These are phyloP conservation scores for Candida tammaniensis DNA, from an alignment of 805 yeast species.

Conservation along the genomic window DNA sequence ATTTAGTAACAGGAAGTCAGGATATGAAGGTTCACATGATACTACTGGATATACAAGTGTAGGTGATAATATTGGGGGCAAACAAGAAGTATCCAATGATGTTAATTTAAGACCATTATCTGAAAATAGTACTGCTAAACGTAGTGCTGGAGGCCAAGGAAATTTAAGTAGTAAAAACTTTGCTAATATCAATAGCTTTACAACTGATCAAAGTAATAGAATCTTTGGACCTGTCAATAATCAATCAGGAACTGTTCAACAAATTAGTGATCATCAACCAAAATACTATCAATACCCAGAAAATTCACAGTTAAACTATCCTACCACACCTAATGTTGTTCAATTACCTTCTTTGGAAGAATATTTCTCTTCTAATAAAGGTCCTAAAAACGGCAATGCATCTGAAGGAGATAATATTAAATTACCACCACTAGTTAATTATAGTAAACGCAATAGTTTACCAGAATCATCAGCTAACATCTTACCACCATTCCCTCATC, in stretches of 20 bases:
- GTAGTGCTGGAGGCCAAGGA: constrained; percentile 3
- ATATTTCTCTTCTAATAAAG: constrained; percentile 7
- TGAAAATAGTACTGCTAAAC: too few species aligned
- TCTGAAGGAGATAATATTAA: constrained; percentile 8
- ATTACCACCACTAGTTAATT: constrained; percentile 15
- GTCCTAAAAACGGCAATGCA: constrained; percentile 2
- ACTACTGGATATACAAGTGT: constrained; percentile 3
- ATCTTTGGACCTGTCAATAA: constrained; percentile 14
- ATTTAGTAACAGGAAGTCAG: constrained; percentile 6
- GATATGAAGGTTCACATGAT: too few species aligned
- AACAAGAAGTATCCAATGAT: too few species aligned
- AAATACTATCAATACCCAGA: constrained; percentile 24
- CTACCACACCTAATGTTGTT: constrained; percentile 5
- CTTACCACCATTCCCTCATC: too few species aligned
- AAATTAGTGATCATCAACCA: constrained; percentile 11
- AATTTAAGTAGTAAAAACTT: constrained; percentile 2
- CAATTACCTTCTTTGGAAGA: constrained; percentile 16
- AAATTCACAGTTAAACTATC: constrained; percentile 15
- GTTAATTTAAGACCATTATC: too few species aligned
- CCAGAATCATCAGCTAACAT: too few species aligned
- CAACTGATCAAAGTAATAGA: constrained; percentile 19
- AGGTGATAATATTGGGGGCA: not conserved
- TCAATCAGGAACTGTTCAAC: constrained; percentile 5
- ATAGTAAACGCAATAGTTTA: constrained; percentile 10
- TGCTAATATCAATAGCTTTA: constrained; percentile 13